Evolutionary conservation across 495 filamentous ascomycete genomes (phyloP).

Genomic region (Neurospora sp.): DNA sequence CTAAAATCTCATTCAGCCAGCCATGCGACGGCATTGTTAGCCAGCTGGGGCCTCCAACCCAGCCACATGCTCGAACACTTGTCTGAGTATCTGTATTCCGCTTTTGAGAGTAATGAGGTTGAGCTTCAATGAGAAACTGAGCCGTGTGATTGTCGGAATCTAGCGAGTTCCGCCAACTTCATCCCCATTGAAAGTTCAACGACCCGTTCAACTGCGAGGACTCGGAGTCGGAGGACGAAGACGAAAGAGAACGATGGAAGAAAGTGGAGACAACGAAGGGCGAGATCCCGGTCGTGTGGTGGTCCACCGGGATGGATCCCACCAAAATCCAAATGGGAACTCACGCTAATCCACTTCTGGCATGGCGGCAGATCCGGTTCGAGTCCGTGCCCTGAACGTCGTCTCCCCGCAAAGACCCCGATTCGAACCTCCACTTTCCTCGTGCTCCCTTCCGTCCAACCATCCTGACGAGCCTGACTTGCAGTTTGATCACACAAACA

Average conservation of each 20-base stretch:
- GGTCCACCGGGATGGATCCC: background rate
- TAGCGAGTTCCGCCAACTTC: background rate
- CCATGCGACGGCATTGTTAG: background rate
- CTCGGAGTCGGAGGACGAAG: background rate
- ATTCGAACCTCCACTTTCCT: background rate
- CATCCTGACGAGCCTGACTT: background rate
- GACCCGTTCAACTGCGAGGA: background rate
- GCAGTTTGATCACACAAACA: background rate
- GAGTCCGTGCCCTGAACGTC: background rate
- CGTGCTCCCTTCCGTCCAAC: background rate
- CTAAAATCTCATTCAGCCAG: background rate
- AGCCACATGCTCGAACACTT: background rate
- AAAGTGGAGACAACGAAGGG: background rate
- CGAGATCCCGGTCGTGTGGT: background rate
- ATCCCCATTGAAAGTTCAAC: background rate
- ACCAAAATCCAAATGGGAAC: background rate
- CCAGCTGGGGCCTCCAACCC: background rate
- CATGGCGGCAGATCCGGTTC: background rate
- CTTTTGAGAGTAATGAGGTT: background rate
- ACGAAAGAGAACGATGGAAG: background rate
- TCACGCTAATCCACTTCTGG: background rate
- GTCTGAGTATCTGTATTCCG: background rate
- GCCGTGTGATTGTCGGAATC: background rate
- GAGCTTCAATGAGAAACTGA: background rate
- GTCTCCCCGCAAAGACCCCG: background rate